Evolutionary conservation across 2,329 filamentous ascomycete species (phyloP).

Genomic region (Ampelomyces quisqualis): DNA sequence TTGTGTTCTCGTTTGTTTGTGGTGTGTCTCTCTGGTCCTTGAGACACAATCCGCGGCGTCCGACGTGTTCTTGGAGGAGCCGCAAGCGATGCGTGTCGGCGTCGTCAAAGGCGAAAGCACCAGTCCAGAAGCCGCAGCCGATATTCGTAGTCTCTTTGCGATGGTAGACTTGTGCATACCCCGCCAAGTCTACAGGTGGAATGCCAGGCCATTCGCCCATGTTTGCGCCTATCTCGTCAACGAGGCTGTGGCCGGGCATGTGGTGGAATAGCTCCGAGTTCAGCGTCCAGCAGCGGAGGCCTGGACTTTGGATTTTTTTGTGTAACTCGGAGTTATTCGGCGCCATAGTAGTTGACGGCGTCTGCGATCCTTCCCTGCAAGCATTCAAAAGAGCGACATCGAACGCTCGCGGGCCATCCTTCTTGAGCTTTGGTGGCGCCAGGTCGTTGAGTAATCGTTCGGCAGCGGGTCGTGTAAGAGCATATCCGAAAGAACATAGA

Average conservation of each 20-base stretch:
- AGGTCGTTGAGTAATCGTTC: constrained; percentile 44
- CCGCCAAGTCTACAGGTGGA: constrained; percentile 40
- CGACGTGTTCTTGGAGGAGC: constrained; percentile 43
- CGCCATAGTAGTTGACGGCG: constrained; percentile 31
- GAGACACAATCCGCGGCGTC: constrained; percentile 42
- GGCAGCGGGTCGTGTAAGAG: constrained; percentile 45
- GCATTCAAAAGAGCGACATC: constrained; percentile 48
- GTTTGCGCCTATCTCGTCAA: constrained; percentile 37
- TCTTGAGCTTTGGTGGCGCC: constrained; percentile 34
- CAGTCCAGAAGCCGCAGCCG: constrained; percentile 45
- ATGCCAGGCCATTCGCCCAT: constrained; percentile 34
- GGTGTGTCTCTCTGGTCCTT: constrained; percentile 25
- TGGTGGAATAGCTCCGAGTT: constrained; percentile 51
- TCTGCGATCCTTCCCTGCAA: constrained; percentile 39
- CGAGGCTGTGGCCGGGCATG: constrained; percentile 44
- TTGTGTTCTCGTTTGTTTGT: background rate
- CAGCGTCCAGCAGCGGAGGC: constrained; percentile 47
- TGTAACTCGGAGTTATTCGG: constrained; percentile 19
- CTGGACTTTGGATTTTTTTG: constrained; percentile 36
- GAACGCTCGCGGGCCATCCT: constrained; percentile 41
- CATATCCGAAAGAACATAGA: constrained; percentile 50
- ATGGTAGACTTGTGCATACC: constrained; percentile 30
- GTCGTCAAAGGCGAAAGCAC: constrained; percentile 39
- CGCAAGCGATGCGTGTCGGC: constrained; percentile 33
- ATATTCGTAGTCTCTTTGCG: constrained; percentile 44